Evolutionary conservation across 225 moss, liverwort and hornwort species (phyloP), one percentile per base, ranked within the genome.

Genomic region (Physcomitrellopsis africana): DNA sequence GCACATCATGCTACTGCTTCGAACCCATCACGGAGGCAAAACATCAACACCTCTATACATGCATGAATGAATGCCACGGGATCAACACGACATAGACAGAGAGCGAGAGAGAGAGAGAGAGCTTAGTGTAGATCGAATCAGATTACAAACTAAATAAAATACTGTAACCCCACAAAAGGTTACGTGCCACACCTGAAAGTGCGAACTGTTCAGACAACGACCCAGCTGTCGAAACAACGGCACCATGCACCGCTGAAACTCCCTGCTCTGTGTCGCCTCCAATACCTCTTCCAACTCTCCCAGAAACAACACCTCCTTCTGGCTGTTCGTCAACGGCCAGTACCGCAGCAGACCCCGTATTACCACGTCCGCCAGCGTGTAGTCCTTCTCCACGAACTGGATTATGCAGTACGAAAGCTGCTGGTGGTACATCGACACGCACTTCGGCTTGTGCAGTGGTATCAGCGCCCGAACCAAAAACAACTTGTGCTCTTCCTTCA

Each of bases 201-300:
- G 96, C 45, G 96, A 93, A 62, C 96, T 96, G 87, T 92, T 96
- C 74, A 96, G 85, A 73, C 96, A 93, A 51, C 93, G 96, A 80
- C 92, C 86, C 74, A 94, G 84, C 89, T 96, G 96, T 79, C 92
- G 89, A 72, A 96, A 96, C 74, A 96, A 65, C 51, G 93, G 96
- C 47, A 83, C 87, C 96, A 96, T 96, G 75, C 96, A 96, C 64
- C 96, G 91, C 84, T 96, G 96, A 66, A 96, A 96, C 85, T 96
- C 96, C 27, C 90, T 92, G 75, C 90, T 90, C 82, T 96, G 96
- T 54, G 96, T 96, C 56, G 96, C 96, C 83, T 96, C 96, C 86
- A 96, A 72, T 11, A 96, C 96, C 75, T 96, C 96, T 82, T 96
- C 96, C 58, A 96, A 76, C 89, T 96, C 96, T 27, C 96, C 93